phyloP scores from a whole-genome alignment of 768 basidiomycete genomes.

The Nevesoporus exiguus region DNA sequence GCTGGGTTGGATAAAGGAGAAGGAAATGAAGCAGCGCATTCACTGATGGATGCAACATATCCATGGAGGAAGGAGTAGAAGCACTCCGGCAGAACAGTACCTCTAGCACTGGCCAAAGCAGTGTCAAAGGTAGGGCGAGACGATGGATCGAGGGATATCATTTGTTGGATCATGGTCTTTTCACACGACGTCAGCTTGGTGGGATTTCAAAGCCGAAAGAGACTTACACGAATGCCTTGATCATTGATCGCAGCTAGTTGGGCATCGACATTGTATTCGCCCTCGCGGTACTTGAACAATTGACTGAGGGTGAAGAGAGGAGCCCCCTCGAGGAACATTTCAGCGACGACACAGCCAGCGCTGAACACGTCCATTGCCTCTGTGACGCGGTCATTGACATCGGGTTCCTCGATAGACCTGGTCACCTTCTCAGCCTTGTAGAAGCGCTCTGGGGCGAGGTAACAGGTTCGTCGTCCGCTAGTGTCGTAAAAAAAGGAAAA shows the following conservation, averaged over 20 bases:
- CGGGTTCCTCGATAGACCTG: slow-evolving; percentile 46
- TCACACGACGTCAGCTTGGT: slow-evolving; percentile 20
- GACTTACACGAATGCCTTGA: slow-evolving; percentile 71
- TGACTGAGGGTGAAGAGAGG: slow-evolving; percentile 93
- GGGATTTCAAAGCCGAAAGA: neutral
- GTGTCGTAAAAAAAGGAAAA: slow-evolving; percentile 99
- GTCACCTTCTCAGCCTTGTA: slow-evolving; percentile 76
- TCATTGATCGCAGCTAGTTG: slow-evolving; percentile 78
- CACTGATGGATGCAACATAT: slow-evolving; percentile 79
- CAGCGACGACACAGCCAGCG: slow-evolving; percentile 90
- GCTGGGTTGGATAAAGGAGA: slow-evolving; percentile 35
- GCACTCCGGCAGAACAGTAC: slow-evolving; percentile 81
- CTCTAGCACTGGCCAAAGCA: slow-evolving; percentile 70
- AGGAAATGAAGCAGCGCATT: slow-evolving; percentile 49
- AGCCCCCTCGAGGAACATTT: slow-evolving; percentile 92
- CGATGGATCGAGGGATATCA: slow-evolving; percentile 80
- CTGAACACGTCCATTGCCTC: slow-evolving; percentile 99
- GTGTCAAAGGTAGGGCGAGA: slow-evolving; percentile 80
- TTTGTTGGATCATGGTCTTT: slow-evolving; percentile 82
- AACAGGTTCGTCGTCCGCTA: slow-evolving; percentile 89
- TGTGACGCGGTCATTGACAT: slow-evolving; percentile 76
- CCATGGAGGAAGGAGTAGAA: slow-evolving; percentile 96
- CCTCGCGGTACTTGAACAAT: slow-evolving; percentile 89
- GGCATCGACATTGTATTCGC: slow-evolving; percentile 72
- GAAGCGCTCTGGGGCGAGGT: slow-evolving; percentile 95